These are phyloP conservation scores for Priceomyces castillae DNA, from an alignment of 805 yeast species.

Conservation along the genomic window DNA sequence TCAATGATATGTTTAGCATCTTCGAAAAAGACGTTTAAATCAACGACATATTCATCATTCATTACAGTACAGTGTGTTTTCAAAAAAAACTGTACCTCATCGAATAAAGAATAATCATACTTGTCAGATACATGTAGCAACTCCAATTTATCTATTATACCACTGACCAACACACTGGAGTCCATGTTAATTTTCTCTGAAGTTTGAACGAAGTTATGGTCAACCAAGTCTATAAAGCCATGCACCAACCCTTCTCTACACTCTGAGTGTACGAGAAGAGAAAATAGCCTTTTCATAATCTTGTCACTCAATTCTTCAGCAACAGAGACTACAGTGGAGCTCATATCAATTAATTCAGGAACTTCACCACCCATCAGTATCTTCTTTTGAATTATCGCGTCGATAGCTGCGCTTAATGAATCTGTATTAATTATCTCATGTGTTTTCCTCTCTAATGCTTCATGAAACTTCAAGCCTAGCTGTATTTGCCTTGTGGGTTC, in stretches of 20 bases:
- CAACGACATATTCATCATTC: slow-evolving; percentile 22
- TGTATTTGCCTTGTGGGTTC: slow-evolving; percentile 39
- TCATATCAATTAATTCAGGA: not conserved
- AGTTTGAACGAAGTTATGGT: slow-evolving; percentile 12
- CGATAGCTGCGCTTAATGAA: slow-evolving; percentile 9
- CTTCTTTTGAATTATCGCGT: slow-evolving; percentile 6
- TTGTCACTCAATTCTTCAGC: slow-evolving; percentile 41
- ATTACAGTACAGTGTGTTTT: slow-evolving; percentile 12
- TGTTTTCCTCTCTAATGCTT: slow-evolving; percentile 41
- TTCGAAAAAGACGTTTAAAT: slow-evolving; percentile 22
- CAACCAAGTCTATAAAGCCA: slow-evolving; percentile 41
- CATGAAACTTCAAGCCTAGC: slow-evolving; percentile 50
- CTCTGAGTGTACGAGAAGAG: slow-evolving; percentile 45
- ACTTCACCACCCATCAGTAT: slow-evolving; percentile 2
- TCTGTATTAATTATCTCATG: slow-evolving; percentile 37
- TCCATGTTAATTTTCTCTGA: not conserved
- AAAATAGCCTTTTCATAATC: slow-evolving; percentile 36
- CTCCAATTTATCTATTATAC: slow-evolving; percentile 55
- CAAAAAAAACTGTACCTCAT: slow-evolving; percentile 20
- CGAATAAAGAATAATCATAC: slow-evolving; percentile 19
- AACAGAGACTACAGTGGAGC: slow-evolving; percentile 14
- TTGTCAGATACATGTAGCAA: slow-evolving; percentile 12
- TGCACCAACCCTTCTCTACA: slow-evolving; percentile 65
- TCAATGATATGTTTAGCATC: slow-evolving; percentile 13
- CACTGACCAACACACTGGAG: slow-evolving; percentile 50